These are phyloP conservation scores for Vigna hirtella DNA, from an alignment of 306 rosid genomes.

Conservation along the genomic window DNA sequence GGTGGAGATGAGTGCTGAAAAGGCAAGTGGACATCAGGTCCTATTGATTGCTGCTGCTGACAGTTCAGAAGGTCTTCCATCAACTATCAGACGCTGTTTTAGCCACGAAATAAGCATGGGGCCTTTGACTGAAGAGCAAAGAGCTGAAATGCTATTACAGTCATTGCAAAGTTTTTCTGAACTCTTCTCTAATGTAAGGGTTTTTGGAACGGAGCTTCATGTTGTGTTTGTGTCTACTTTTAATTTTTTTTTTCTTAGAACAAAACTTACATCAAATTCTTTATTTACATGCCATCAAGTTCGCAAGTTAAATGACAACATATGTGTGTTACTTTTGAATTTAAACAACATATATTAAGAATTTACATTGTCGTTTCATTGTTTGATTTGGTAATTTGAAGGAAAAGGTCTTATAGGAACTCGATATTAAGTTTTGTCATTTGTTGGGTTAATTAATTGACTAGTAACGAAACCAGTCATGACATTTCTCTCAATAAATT, in stretches of 20 bases:
- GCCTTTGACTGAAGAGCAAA: conserved; percentile 90
- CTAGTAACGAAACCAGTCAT: not conserved
- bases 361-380: not conserved
- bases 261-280: not conserved
- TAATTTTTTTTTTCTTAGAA: not conserved
- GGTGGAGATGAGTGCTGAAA: conserved; percentile 59
- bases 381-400: not conserved
- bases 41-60: conserved; percentile 87
- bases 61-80: conserved; percentile 88
- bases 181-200: conserved; percentile 67
- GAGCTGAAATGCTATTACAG: conserved; percentile 75
- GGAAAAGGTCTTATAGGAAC: not conserved
- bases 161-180: conserved; percentile 68
- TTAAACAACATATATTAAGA: not conserved
- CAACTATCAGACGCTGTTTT: conserved; percentile 86
- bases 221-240: conserved; percentile 36
- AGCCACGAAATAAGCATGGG: conserved; percentile 95
- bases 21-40: conserved; percentile 61
- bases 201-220: conserved; percentile 29
- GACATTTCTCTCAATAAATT: conserved; percentile 18
- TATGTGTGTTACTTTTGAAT: not conserved
- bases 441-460: conserved; percentile 5
- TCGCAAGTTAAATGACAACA: not conserved
- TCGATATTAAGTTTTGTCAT: not conserved
- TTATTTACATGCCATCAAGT: not conserved